Base-by-base conservation (phyloP, 2,329 filamentous ascomycete species). In the Fusarium irregulare region DNA sequence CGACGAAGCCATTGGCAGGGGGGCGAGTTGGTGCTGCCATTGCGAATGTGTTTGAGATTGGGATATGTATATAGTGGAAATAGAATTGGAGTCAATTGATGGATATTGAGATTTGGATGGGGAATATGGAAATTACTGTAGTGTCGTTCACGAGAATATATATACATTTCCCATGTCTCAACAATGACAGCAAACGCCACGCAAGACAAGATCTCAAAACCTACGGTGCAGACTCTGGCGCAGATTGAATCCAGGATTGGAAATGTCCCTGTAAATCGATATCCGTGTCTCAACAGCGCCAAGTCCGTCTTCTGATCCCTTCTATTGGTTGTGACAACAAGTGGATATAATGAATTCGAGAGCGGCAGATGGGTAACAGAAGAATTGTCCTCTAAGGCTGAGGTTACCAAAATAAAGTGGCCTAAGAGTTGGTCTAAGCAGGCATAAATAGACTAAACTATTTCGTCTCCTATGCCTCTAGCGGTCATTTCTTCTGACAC, bases 1-100 rank as follows among this genome's bases (percentile, higher is more conserved):
- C 59, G 3, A 64, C 54, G 9, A 68, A 68, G 16, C 20, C 7
- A 2, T 63, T 67, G 4, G 64, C 47, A 10, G 63, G 42, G 27
- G 63, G 63, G 0, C 40, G 63, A 9, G 50, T 46, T 40, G 51
- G 16, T 16, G 37, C 18, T 16, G 32, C 13, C 64, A 67, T 67
- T 4, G 4, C 32, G 13, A 11, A 18, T 42, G 11, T 42, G 7
- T 16, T 25, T 6, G 47, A 18, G 13, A 23, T 12, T n/a, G 13
- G 3, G 4, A 14, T 14, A 12, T 37, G 10, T n/a, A 18, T 37
- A 10, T 9, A 27, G 6, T 12, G 10, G 20, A 42, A 7, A 4
- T 20, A 10, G 8, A 5, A 13, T 13, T 9, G 3, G 7, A 44
- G 21, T 5, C 20, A 10, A 20, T 12, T 23, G 28, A 25, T 45